Base-by-base conservation (phyloP, 2,329 filamentous ascomycete genomes). In the Mollisiaceae sp. region DNA sequence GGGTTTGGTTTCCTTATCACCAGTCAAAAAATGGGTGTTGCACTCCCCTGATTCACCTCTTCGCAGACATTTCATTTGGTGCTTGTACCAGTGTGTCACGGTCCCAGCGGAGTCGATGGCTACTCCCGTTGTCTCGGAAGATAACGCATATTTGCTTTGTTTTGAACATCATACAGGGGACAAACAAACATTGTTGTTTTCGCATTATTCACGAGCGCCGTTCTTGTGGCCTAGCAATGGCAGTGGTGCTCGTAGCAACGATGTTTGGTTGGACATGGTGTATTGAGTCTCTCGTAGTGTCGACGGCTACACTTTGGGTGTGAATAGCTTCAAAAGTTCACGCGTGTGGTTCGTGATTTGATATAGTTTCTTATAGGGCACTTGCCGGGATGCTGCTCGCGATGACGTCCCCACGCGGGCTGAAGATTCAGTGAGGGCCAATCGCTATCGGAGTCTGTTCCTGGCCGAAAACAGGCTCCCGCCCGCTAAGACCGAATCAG, bases 401-500 rank as follows among this genome's bases (percentile, higher is more conserved):
- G 32, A 35, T 54, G 50, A 54, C 50, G 50, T 54, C 50, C 50
- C 50, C 27, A 12, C 24, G 8, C 18, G 22, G 24, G 50, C 32
- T 54, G 24, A 54, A 54, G 24, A 54, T 54, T 35, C 24, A 35
- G 50, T 11, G 24, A 8, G 50, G 8, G 50, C 50, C 50, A 54
- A 54, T 54, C 50, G 22, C 50, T 54, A 11, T 32, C 24, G 32
- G 32, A 27, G 22, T 27, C 12, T 11, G 50, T 54, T 54, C 50
- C 50, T 54, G 50, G 50, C 8, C 32, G 50, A 54, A 54, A 54
- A 54, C 50, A 54, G 50, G 50, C 24, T 54, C 5, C 27, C 50
- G 22, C 18, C 45, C n/a, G n/a, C 45, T 50, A 22, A 20, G 38
- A 41, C 22, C 24, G 50, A 54, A 24, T 41, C 38, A 41, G 38